A percentile compares a stretch with the other conserved stretches of the same genome.
Conservation (phyloP, 768 basidiomycete species). For the Sutorius australiensis region DNA sequence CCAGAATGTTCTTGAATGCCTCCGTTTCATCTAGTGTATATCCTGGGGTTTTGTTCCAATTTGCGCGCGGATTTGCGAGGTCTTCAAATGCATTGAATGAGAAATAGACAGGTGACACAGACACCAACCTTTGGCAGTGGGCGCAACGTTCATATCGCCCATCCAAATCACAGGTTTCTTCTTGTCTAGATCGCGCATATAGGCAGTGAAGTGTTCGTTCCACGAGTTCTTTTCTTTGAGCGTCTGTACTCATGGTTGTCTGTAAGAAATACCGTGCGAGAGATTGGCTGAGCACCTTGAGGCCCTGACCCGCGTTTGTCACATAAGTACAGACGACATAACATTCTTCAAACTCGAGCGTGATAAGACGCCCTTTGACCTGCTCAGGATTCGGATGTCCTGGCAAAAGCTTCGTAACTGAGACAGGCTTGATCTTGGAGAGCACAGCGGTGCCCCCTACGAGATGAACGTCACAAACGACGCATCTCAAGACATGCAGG, state of each 20-base stretch:
- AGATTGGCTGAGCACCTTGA: conserved; percentile 53
- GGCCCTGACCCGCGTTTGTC: conserved; percentile 71
- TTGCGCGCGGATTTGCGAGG: conserved; percentile 61
- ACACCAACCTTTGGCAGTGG: conserved; percentile 59
- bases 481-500: not conserved
- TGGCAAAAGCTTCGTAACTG: conserved; percentile 63
- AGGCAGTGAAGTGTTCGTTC: conserved; percentile 72
- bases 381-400: conserved; percentile 61
- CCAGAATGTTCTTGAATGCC: conserved; percentile 66
- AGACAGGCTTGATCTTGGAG: conserved; percentile 70
- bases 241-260: conserved; percentile 43
- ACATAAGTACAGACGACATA: conserved; percentile 81
- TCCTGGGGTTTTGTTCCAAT: conserved; percentile 88
- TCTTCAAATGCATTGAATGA: conserved; percentile 38
- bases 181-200: conserved; percentile 68
- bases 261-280: not conserved
- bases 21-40: conserved; percentile 81
- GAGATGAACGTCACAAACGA: conserved; percentile 1
- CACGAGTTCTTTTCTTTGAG: conserved; percentile 73
- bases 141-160: conserved; percentile 86
- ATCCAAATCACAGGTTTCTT: conserved; percentile 86
- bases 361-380: conserved; percentile 76
- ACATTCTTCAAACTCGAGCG: conserved; percentile 69
- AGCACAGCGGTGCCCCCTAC: conserved; percentile 81
- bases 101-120: not conserved